phyloP scores from a whole-genome alignment of 805 yeast genomes.

The Starmerella apicola region DNA sequence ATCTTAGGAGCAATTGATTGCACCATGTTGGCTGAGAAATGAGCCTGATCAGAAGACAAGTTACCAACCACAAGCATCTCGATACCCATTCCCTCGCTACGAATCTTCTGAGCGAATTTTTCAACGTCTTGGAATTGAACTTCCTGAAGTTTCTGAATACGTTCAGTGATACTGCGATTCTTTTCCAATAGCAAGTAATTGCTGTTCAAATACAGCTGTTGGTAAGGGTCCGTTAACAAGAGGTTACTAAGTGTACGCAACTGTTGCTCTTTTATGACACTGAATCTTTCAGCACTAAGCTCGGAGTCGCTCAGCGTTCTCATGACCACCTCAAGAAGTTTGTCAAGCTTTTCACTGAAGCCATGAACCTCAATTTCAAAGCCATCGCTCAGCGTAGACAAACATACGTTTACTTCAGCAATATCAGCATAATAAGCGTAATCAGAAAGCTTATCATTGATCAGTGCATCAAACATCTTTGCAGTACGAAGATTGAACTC shows the following conservation, averaged over 20 bases:
- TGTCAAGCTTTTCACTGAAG: constrained; percentile 66
- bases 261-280: constrained; percentile 51
- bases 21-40: constrained; percentile 23
- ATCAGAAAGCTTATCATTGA: constrained; percentile 66
- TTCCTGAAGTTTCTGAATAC: constrained; percentile 40
- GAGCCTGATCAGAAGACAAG: constrained; percentile 44
- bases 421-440: constrained; percentile 71
- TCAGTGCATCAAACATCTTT: constrained; percentile 51
- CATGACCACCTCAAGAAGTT: constrained; percentile 49
- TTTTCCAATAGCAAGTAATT: constrained; percentile 58
- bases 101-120: constrained; percentile 24
- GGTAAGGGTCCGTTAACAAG: constrained; percentile 63
- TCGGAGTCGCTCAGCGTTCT: constrained; percentile 39
- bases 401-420: constrained; percentile 56
- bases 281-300: constrained; percentile 48
- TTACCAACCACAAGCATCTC: constrained; percentile 78
- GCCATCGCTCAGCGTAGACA: constrained; percentile 57
- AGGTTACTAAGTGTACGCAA: constrained; percentile 54
- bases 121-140: constrained; percentile 26
- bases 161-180: constrained; percentile 53
- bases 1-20: neutral
- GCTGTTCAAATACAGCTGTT: constrained; percentile 55
- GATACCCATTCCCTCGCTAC: constrained; percentile 43
- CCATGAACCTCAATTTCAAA: constrained; percentile 58
- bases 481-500: constrained; percentile 39